Evolutionary conservation across 495 filamentous ascomycete species (phyloP).

Genomic region (Friedmanniomyces simplex): DNA sequence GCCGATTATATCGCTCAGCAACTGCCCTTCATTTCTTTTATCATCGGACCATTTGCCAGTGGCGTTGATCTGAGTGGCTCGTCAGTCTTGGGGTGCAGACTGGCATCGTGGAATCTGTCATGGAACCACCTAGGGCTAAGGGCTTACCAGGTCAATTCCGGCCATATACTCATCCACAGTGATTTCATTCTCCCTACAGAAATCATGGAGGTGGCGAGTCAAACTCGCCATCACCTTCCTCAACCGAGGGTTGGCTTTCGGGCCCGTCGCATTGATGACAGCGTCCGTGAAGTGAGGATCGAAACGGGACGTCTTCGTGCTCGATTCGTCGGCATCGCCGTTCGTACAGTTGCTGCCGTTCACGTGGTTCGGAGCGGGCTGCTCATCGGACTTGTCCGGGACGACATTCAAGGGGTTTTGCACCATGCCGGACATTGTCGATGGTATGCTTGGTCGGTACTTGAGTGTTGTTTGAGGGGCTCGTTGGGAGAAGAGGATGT

Average conservation of each 20-base stretch:
- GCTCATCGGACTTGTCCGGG: neutral
- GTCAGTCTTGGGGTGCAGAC: conserved; percentile 24
- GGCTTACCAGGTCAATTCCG: conserved; percentile 25
- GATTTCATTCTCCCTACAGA: conserved; percentile 48
- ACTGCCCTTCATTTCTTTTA: conserved; percentile 61
- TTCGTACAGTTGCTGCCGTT: neutral
- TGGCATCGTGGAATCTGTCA: too few species aligned
- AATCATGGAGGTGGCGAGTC: conserved; percentile 48
- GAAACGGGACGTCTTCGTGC: conserved; percentile 7
- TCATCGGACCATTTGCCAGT: conserved; percentile 62
- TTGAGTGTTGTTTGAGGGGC: neutral
- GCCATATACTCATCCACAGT: conserved; percentile 45
- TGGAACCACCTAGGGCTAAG: too few species aligned
- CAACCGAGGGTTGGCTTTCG: conserved; percentile 50
- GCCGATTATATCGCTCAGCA: conserved; percentile 62
- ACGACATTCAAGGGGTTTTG: neutral
- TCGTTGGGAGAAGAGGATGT: conserved; percentile 9
- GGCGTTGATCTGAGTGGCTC: conserved; percentile 51
- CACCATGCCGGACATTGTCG: neutral
- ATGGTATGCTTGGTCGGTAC: neutral
- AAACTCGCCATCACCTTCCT: conserved; percentile 43
- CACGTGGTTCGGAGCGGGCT: neutral
- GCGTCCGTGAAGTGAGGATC: conserved; percentile 56
- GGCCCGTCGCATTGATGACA: conserved; percentile 62
- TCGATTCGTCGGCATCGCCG: neutral